phyloP scores from a whole-genome alignment of 2,329 filamentous ascomycete species.

The Chaetomiaceae sp. region DNA sequence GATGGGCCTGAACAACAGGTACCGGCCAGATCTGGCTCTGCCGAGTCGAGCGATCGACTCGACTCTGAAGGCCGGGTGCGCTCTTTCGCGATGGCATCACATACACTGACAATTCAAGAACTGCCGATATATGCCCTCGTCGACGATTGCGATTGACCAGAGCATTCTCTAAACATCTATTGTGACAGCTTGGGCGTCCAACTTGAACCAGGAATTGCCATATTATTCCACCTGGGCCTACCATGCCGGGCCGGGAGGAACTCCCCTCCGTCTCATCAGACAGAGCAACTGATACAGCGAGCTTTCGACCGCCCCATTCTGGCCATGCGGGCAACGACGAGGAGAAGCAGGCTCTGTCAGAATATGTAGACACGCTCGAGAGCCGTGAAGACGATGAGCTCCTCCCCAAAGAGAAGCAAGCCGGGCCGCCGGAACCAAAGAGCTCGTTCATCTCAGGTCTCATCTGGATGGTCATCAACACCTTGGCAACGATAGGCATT shows the following conservation, averaged over 20 bases:
- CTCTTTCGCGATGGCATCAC: no score
- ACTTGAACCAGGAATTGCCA: no score
- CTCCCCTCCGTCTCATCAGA: neutral
- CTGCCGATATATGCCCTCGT: no score
- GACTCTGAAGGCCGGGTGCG: no score
- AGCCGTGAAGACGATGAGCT: slow-evolving; percentile 40
- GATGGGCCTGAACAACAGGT: neutral
- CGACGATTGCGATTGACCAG: no score
- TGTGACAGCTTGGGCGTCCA: no score
- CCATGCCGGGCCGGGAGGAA: neutral
- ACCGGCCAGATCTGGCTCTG: neutral
- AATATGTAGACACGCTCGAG: slow-evolving; percentile 35
- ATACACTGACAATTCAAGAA: no score
- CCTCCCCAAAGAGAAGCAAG: slow-evolving; percentile 34
- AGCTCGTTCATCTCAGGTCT: slow-evolving; percentile 37
- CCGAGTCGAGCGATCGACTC: neutral
- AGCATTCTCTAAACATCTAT: no score
- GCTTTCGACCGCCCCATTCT: neutral
- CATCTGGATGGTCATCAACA: slow-evolving; percentile 58
- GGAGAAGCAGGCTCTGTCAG: slow-evolving; percentile 29
- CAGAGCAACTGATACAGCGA: neutral
- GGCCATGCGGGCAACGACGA: slow-evolving; percentile 28
- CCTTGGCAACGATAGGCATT: slow-evolving; percentile 58
- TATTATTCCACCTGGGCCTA: no score
- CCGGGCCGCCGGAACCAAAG: slow-evolving; percentile 27